A percentile compares a stretch with the other conserved stretches of the same genome.
Evolutionary conservation across 768 basidiomycete genomes (phyloP).

Genomic region (Grammothele lineata): DNA sequence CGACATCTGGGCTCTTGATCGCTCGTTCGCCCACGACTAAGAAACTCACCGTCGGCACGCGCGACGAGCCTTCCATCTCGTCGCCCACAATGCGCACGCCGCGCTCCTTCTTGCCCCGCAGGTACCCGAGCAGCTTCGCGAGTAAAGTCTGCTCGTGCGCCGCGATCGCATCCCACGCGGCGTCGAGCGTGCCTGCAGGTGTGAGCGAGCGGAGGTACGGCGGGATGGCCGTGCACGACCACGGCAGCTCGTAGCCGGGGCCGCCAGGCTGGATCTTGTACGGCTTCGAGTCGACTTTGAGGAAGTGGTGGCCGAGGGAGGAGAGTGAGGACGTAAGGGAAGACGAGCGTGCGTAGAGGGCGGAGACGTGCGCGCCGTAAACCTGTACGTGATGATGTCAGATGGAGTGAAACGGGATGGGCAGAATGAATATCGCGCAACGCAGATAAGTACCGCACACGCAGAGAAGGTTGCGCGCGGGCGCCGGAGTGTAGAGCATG

Average conservation of each 20-base stretch:
- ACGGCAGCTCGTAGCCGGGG: slow-evolving; percentile 69
- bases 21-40: slow-evolving; percentile 56
- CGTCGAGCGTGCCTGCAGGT: slow-evolving; percentile 36
- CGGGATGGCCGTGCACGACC: slow-evolving; percentile 54
- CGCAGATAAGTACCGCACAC: too few relatives aligned
- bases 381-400: slow-evolving; percentile 38
- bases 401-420: neutral
- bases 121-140: slow-evolving; percentile 48
- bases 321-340: slow-evolving; percentile 48
- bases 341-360: slow-evolving; percentile 52
- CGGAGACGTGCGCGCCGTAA: slow-evolving; percentile 71
- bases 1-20: slow-evolving; percentile 59
- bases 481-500: too few relatives aligned
- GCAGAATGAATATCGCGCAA: too few relatives aligned
- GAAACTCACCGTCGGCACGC: slow-evolving; percentile 71
- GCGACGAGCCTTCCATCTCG: slow-evolving; percentile 35
- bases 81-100: slow-evolving; percentile 70
- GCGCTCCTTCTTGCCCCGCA: slow-evolving; percentile 45
- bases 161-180: slow-evolving; percentile 54
- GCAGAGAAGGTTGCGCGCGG: too few relatives aligned
- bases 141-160: slow-evolving; percentile 58
- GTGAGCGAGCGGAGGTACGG: slow-evolving; percentile 63
- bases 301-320: slow-evolving; percentile 69
- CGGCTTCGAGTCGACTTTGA: slow-evolving; percentile 38
- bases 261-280: slow-evolving; percentile 74